Evolutionary conservation across 441 rosid species (phyloP), one percentile per base, ranked within the genome.

Genomic region (Bocquillonia castaneifolia): DNA sequence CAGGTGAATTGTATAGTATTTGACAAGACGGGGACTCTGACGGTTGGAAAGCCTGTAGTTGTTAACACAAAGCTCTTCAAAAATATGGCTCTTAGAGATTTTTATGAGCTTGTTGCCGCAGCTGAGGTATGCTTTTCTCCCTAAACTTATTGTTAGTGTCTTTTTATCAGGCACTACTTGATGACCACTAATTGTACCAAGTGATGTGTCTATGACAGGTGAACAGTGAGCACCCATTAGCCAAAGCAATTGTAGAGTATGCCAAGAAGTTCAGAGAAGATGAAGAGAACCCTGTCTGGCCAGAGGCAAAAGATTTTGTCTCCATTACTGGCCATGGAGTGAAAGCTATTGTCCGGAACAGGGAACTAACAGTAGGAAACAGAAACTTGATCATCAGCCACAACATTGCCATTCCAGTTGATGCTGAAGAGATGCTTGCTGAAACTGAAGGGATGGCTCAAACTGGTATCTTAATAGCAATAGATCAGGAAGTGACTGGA

Each of bases 1-100:
- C 72, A 90, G 98, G 96, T 90, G 74, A 86, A 74, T 63, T 90
- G 96, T 85, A 76, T 93, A 65, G 88, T 91, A 58, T 93, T 93
- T 78, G 97, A 93, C 85, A 93, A 91, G 84, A 93, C 98, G 5
- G 97, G 97, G 66, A 93, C 97, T 39, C 97, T 89, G 31, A 93
- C 98, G 0, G 76, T 82, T 61, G 98, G 98, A 28, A 91, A 89
- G 60, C 98, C 98, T 0, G 92, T 85, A 62, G 90, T 91, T 37
- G 89, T 91, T 28, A 83, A 76, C 74, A 84, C 96, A 15, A 85
- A 76, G 66, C 89, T 89, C 66, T 63, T 88, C 48, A 82, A 82
- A 73, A 84, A 81, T 69, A 77, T 91, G 88, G 87, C 72, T 15
- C 84, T 89, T 15, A 66, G 78, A 63, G 89, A 89, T 25, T 88